These are phyloP conservation scores for Aspergillus pseudonomiae DNA, from an alignment of 2,329 filamentous ascomycete genomes.

Conservation along the genomic window DNA sequence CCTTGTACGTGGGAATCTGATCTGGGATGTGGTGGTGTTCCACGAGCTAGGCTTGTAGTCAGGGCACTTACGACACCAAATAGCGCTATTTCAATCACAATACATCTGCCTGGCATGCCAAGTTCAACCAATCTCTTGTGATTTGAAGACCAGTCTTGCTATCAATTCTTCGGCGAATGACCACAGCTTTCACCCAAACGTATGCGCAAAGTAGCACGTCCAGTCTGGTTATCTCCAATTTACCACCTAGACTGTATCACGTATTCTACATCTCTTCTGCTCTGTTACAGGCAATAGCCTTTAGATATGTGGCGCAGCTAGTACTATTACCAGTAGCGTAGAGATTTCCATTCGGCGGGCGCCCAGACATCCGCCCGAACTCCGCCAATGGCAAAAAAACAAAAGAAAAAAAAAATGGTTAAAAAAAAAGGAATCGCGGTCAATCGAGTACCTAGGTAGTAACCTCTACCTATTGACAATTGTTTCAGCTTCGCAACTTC, in stretches of 20 bases:
- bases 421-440: neutral
- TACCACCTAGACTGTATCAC: neutral
- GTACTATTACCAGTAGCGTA: neutral
- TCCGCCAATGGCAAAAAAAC: slow-evolving; percentile 14
- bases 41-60: neutral
- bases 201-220: neutral
- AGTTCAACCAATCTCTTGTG: neutral
- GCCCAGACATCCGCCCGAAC: slow-evolving; percentile 7
- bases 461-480: neutral
- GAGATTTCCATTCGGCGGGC: slow-evolving; percentile 14
- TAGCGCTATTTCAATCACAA: neutral
- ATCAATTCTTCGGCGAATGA: neutral
- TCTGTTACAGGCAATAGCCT: neutral
- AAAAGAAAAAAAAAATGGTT: neutral
- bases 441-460: neutral
- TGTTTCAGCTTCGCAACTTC: slow-evolving; percentile 5
- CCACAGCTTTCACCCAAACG: neutral
- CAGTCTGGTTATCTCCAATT: neutral
- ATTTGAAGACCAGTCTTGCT: neutral
- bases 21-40: neutral
- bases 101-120: neutral
- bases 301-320: neutral
- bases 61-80: neutral
- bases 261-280: neutral
- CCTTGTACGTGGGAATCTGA: neutral